Evolutionary conservation across 306 rosid species (phyloP).

Genomic region (Trifolium dubium): DNA sequence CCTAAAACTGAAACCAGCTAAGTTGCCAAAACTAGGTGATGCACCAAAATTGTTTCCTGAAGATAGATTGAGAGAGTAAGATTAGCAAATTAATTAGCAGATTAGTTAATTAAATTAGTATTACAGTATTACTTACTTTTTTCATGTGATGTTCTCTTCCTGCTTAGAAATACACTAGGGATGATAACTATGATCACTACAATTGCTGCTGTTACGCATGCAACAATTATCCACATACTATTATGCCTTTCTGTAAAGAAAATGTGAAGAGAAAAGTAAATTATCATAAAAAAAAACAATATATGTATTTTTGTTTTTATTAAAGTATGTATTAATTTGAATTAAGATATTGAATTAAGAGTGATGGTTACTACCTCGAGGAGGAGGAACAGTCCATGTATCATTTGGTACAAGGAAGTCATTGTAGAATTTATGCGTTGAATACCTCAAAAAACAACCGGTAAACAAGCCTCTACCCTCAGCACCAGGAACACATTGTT

Average conservation of each 20-base stretch:
- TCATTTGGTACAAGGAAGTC: not conserved
- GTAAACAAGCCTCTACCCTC: constrained; percentile 56
- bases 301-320: too few species aligned
- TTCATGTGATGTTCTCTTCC: constrained; percentile 27
- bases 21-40: constrained; percentile 15
- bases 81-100: constrained; percentile 14
- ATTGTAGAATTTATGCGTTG: constrained; percentile 52
- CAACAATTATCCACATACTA: constrained; percentile 36
- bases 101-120: not conserved
- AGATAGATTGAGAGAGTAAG: not conserved
- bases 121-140: constrained; percentile 48
- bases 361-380: not conserved
- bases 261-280: constrained; percentile 16
- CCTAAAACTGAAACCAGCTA: constrained; percentile 50
- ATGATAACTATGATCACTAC: constrained; percentile 37
- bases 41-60: constrained; percentile 29
- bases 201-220: constrained; percentile 35
- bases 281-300: not conserved
- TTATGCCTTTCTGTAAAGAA: constrained; percentile 31
- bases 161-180: constrained; percentile 39
- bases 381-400: too few species aligned
- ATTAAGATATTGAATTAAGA: not conserved
- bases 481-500: constrained; percentile 44
- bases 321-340: too few species aligned
- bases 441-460: constrained; percentile 65